Base-by-base conservation (phyloP, 768 basidiomycete species). In the Mycena belliarum region DNA sequence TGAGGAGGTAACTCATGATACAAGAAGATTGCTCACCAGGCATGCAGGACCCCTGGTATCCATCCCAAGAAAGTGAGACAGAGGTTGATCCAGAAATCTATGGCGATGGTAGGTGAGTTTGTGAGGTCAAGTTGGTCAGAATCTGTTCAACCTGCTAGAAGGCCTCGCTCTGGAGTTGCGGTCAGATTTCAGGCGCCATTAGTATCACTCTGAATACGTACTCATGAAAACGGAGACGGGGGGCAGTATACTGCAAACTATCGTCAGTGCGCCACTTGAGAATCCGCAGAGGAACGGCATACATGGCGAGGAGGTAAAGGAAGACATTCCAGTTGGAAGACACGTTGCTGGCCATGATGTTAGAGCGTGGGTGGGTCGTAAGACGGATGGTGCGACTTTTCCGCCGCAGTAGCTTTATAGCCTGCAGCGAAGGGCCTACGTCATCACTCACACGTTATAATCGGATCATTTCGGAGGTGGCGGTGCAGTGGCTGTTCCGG, bases 31-130 rank as follows among this genome's bases (percentile, higher is more conserved):
- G 12, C 57, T n/a, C 26, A 76, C 74, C 75, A 77, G 42, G 76
- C 74, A 59, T 78, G 75, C 8, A 78, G 49, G 2, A 75, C 68
- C 25, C 74, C 76, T 10, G 76, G 75, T 37, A 77, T 74, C 75
- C 75, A 78, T 28, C 74, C 76, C 24, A 76, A 61, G n/a, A 74
- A 63, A 49, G 69, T 72, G 1, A 77, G 63, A n/a, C 70, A 66
- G 40, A 75, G 61, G 59, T 76, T 75, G 45, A 74, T 73, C 65
- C 69, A 68, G 35, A 75, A 66, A 40, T 74, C 72, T 68, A 32
- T 25, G 40, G 43, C 35, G 14, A n/a, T n/a, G n/a, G n/a, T n/a
- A n/a, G 11, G 24, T 35, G 10, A 55, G 21, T 41, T 42, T 12
- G 29, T 32, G 29, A 32, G 29, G 7, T 33, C n/a, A 46, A 37